Evolutionary conservation across 148 eudicot species (phyloP).

Genomic region (Simmondsia chinensis): DNA sequence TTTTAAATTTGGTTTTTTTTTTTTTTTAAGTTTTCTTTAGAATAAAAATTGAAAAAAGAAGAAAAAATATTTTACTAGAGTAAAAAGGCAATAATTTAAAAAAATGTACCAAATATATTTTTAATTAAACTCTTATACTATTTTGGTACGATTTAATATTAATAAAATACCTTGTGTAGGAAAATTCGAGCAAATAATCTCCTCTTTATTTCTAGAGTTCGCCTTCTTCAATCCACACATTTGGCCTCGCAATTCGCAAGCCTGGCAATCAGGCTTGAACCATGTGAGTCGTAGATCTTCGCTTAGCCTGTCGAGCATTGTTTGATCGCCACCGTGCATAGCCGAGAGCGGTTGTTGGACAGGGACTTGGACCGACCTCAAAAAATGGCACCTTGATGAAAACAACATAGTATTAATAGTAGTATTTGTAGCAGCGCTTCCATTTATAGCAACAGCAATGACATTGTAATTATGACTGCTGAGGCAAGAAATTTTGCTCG

Average conservation of each 20-base stretch:
- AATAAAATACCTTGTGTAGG: conserved; percentile 19
- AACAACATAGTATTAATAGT: background rate
- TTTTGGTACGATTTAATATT: too few relatives aligned
- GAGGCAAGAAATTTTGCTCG: conserved; percentile 39
- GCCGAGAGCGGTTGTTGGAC: conserved; percentile 19
- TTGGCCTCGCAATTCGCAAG: conserved; percentile 35
- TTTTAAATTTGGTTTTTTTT: too few relatives aligned
- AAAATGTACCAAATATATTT: too few relatives aligned
- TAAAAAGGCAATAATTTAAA: too few relatives aligned
- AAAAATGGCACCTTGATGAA: conserved; percentile 8
- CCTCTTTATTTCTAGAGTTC: conserved; percentile 1
- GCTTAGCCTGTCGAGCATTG: conserved; percentile 19
- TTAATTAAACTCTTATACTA: too few relatives aligned
- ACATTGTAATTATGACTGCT: conserved; percentile 24
- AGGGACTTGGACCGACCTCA: conserved; percentile 23
- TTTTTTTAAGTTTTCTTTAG: too few relatives aligned
- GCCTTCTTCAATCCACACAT: conserved; percentile 26
- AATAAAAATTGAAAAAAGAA: too few relatives aligned
- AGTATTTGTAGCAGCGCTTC: conserved; percentile 1
- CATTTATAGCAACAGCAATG: conserved; percentile 15
- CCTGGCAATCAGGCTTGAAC: conserved; percentile 32
- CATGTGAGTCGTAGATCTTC: conserved; percentile 36
- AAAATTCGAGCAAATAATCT: conserved; percentile 10
- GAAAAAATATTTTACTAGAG: too few relatives aligned
- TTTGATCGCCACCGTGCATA: conserved; percentile 5